Evolutionary conservation across 2,329 filamentous ascomycete genomes (phyloP).

Genomic region (Aspergillus oerlinghausenensis): DNA sequence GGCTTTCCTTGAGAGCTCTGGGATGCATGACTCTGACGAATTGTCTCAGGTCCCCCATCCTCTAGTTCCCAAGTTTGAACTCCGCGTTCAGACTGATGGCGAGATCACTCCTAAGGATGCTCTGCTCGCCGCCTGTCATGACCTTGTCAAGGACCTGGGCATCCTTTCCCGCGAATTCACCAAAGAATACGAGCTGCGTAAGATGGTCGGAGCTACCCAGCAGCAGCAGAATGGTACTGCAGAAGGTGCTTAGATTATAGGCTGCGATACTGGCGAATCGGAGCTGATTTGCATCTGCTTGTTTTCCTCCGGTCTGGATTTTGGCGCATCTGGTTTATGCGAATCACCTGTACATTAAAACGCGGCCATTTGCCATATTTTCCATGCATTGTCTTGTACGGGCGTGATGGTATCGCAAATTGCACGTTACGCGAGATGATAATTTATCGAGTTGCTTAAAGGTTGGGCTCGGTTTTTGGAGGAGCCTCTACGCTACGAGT

Average conservation of each 20-base stretch:
- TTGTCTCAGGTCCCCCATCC: conserved; percentile 40
- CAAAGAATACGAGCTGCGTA: conserved; percentile 83
- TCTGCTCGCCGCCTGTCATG: conserved; percentile 72
- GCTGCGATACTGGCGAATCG: not conserved
- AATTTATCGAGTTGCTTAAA: not conserved
- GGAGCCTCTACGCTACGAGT: not conserved
- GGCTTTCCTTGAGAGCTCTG: not conserved
- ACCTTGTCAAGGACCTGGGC: conserved; percentile 75
- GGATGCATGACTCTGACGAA: conserved; percentile 1
- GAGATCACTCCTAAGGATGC: conserved; percentile 84
- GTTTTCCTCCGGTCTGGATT: not conserved
- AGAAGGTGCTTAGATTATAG: conserved; percentile 16
- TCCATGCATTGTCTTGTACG: not conserved
- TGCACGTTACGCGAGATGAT: not conserved
- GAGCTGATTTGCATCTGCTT: not conserved
- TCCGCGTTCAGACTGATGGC: conserved; percentile 91
- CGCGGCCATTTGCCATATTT: not conserved
- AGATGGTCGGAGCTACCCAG: conserved; percentile 69
- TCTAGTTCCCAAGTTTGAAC: conserved; percentile 52
- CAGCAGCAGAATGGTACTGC: conserved; percentile 32
- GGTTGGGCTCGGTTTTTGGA: not conserved
- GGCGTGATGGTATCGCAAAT: not conserved
- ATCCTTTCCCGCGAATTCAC: conserved; percentile 83
- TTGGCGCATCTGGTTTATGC: not conserved
- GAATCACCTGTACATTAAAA: not conserved